Conservation (phyloP, 2,329 filamentous ascomycete species). For the Aspergillus sclerotialis region DNA sequence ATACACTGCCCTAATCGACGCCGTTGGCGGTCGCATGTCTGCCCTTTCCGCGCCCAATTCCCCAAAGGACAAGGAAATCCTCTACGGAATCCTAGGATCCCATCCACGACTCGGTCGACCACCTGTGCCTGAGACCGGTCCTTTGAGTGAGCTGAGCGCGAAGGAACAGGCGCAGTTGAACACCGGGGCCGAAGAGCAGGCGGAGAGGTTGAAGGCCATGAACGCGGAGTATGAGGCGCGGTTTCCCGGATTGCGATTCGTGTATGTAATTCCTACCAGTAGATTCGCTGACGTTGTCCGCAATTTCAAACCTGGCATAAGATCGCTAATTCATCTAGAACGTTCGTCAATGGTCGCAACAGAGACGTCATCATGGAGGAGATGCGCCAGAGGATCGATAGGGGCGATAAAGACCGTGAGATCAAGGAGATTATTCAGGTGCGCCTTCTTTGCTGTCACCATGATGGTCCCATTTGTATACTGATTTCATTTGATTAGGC, state of each 20-base stretch:
- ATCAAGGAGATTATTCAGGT: conserved; percentile 69
- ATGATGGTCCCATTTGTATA: background rate
- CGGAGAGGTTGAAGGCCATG: conserved; percentile 50
- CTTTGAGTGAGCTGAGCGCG: conserved; percentile 63
- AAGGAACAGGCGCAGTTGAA: conserved; percentile 75
- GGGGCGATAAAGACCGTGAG: conserved; percentile 60
- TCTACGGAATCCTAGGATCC: conserved; percentile 68
- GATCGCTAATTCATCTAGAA: conserved; percentile 35
- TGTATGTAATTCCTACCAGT: conserved; percentile 5
- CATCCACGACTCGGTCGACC: conserved; percentile 74
- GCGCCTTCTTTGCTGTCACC: conserved; percentile 19
- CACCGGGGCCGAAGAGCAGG: conserved; percentile 40
- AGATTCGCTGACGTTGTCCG: background rate
- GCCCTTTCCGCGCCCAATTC: conserved; percentile 49
- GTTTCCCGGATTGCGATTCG: conserved; percentile 79
- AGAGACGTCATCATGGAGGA: conserved; percentile 71
- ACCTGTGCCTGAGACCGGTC: conserved; percentile 46
- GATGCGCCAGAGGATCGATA: conserved; percentile 67
- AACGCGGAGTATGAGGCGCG: conserved; percentile 73
- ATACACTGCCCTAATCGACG: conserved; percentile 63
- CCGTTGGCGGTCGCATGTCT: conserved; percentile 57
- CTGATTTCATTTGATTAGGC: conserved; percentile 47
- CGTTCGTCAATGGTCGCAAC: conserved; percentile 79
- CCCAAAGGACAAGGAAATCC: conserved; percentile 46
- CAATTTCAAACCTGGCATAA: conserved; percentile 17